Evolutionary conservation across 2,329 filamentous ascomycete genomes (phyloP).

Genomic region (Stromatinia cepivora): DNA sequence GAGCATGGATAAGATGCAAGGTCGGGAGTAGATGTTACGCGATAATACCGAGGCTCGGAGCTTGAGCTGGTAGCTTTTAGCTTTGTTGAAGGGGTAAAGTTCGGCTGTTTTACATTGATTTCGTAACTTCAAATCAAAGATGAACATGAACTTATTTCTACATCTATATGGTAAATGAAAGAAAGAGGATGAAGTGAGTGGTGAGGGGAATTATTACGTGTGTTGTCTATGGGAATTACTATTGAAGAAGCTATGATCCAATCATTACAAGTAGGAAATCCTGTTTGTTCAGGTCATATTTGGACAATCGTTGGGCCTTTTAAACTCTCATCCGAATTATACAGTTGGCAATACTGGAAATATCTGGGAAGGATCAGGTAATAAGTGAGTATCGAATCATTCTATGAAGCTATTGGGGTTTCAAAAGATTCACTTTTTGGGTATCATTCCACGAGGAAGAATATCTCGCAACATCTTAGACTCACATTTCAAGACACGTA

Average conservation of each 20-base stretch:
- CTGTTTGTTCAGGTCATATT: neutral
- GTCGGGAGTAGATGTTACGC: slow-evolving; percentile 13
- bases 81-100: neutral
- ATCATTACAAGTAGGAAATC: neutral
- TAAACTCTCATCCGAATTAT: neutral
- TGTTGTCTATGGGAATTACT: neutral
- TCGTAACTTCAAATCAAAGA: neutral
- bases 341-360: neutral
- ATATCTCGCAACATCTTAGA: neutral
- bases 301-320: neutral
- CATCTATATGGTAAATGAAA: neutral
- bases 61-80: slow-evolving; percentile 7
- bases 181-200: neutral
- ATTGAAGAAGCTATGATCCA: neutral
- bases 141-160: neutral
- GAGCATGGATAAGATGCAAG: slow-evolving; percentile 13
- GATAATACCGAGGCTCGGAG: slow-evolving; percentile 23
- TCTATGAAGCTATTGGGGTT: neutral
- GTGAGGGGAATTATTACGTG: neutral
- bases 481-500: neutral
- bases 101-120: neutral
- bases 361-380: neutral
- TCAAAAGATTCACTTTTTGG: neutral
- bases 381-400: neutral
- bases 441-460: neutral